A percentile compares a stretch with the other conserved stretches of the same genome.
These are phyloP conservation scores for Withania somnifera DNA, from an alignment of 305 asterid species.

Conservation along the genomic window DNA sequence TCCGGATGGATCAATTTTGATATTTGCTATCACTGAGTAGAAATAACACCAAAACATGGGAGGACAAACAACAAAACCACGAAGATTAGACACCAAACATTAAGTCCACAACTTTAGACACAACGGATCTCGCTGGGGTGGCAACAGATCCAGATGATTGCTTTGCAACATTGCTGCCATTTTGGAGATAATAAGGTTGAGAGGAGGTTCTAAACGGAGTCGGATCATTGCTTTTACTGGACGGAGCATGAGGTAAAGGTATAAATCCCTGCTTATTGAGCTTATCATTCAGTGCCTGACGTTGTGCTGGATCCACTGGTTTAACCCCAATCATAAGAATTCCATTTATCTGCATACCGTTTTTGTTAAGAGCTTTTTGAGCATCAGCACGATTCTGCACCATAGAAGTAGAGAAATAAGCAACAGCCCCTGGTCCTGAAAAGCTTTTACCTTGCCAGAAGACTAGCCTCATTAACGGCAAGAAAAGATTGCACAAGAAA, in stretches of 20 bases:
- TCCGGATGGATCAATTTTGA: neutral
- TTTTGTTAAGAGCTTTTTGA: constrained; percentile 83
- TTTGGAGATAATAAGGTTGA: constrained; percentile 52
- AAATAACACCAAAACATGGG: neutral
- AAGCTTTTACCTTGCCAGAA: neutral
- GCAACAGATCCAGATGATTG: constrained; percentile 75
- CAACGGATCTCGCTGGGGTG: constrained; percentile 72
- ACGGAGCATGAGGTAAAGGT: constrained; percentile 54
- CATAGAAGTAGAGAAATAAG: constrained; percentile 3
- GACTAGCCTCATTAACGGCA: neutral
- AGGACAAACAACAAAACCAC: neutral
- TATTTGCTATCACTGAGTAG: neutral
- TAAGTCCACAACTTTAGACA: constrained; percentile 73
- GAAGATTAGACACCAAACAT: constrained; percentile 69
- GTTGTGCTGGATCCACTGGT: constrained; percentile 75
- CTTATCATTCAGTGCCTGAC: constrained; percentile 56
- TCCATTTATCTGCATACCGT: constrained; percentile 77
- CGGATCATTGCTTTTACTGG: constrained; percentile 36
- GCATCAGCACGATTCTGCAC: constrained; percentile 78
- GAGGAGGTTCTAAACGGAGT: constrained; percentile 47
- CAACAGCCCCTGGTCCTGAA: neutral
- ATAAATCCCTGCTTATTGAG: constrained; percentile 68
- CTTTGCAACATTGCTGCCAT: constrained; percentile 32
- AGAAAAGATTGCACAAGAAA: neutral
- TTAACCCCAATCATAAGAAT: constrained; percentile 90